phyloP scores from a whole-genome alignment of 2,329 filamentous ascomycete genomes.

The Phialemoniopsis sp. region DNA sequence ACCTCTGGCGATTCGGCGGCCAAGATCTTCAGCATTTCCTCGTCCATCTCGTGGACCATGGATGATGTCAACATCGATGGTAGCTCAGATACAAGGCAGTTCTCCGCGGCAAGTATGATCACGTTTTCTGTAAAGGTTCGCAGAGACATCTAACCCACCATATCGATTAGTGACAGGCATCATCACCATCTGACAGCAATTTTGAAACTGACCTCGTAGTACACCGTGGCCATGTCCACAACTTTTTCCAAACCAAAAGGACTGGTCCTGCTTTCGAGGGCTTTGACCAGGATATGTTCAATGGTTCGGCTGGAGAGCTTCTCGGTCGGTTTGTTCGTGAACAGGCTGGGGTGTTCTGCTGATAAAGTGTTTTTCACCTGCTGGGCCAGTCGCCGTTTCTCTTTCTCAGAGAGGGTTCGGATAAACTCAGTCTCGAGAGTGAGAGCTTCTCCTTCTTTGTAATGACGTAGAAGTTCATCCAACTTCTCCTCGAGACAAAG shows the following conservation, averaged over 20 bases:
- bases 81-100: constrained; percentile 27
- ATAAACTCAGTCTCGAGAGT: background rate
- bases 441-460: background rate
- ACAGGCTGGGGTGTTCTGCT: constrained; percentile 13
- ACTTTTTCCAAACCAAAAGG: background rate
- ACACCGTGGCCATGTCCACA: constrained; percentile 1
- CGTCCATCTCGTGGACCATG: constrained; percentile 22
- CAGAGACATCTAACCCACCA: constrained; percentile 19
- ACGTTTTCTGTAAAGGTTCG: constrained; percentile 28
- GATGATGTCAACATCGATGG: constrained; percentile 24
- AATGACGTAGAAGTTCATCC: background rate
- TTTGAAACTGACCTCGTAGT: background rate
- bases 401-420: background rate
- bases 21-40: constrained; percentile 14
- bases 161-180: no score
- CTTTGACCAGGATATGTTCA: background rate
- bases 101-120: constrained; percentile 27
- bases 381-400: background rate
- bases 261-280: background rate
- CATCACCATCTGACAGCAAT: constrained; percentile 1
- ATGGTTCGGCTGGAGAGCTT: background rate
- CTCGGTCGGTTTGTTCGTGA: constrained; percentile 9
- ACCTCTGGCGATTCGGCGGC: constrained; percentile 19
- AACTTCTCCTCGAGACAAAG: background rate
- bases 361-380: background rate